Evolutionary conservation across 495 filamentous ascomycete species (phyloP).

Genomic region (Xylaria castorea): DNA sequence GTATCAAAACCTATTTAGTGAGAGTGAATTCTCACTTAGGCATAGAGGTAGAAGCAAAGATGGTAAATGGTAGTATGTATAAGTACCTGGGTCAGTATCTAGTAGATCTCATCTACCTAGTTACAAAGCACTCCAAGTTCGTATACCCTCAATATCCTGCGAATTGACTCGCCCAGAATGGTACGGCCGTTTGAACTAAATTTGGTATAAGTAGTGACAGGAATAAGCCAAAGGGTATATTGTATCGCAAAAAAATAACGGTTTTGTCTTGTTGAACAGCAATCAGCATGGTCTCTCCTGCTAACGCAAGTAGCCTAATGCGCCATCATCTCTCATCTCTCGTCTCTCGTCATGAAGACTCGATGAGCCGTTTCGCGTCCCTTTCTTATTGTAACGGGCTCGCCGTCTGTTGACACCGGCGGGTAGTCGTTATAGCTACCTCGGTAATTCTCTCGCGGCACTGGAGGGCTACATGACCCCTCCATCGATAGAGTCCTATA

Average conservation of each 20-base stretch:
- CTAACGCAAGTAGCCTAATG: background rate
- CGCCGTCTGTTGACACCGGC: background rate
- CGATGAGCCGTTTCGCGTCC: background rate
- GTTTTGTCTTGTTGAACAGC: background rate
- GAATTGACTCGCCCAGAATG: background rate
- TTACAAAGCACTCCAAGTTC: background rate
- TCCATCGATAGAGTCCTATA: background rate
- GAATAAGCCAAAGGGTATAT: constrained; percentile 25
- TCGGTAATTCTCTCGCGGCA: background rate
- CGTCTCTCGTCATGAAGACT: background rate
- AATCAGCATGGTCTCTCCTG: background rate
- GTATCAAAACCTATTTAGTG: background rate
- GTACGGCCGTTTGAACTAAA: background rate
- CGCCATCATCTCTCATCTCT: constrained; percentile 25
- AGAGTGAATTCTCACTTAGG: background rate
- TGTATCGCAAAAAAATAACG: constrained; percentile 1
- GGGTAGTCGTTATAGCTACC: background rate
- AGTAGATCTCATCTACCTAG: background rate
- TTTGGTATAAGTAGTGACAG: constrained; percentile 9
- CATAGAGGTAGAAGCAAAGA: background rate
- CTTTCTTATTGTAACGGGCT: background rate
- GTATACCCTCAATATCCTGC: background rate
- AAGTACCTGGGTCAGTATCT: background rate
- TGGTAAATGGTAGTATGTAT: background rate
- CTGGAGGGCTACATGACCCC: background rate